Evolutionary conservation across 2,329 filamentous ascomycete genomes (phyloP), one percentile per base, ranked within the genome.

Genomic region (Colletotrichum magnum): DNA sequence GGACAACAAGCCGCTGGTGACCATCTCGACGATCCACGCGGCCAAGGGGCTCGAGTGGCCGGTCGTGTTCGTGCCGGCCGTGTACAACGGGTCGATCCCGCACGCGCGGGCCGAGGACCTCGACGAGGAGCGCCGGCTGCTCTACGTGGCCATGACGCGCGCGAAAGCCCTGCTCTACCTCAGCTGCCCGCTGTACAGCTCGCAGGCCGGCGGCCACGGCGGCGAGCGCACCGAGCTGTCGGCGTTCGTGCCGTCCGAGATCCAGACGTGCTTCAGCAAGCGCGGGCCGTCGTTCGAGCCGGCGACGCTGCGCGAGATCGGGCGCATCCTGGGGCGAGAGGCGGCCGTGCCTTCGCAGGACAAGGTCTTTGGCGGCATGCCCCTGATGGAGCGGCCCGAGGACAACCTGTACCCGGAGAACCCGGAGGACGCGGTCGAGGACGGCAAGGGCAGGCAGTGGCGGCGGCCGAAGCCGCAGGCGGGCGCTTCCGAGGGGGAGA

Each of bases 1-100:
- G 2, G 84, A 85, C 24, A 86, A 85, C 24, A 86, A 88, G 60
- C 84, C 88, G 2, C 86, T 93, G 73, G 89, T 98, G 21, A 98
- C 95, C 0, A 94, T 99, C 26, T 98, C 94, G 6, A 99, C 95
- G 0, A 98, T 99, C 12, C 95, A 99, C 77, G 94, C 95, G 0
- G 94, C 95, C 3, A 99, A 99, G 79, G 95, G 95, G 3, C 85
- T 99, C 1, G 95, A 99, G 79, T 99, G 96, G 96, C 95, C 95
- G 0, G 87, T 97, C 1, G 94, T 98, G 1, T 98, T 98, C 78
- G 90, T 98, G 16, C 95, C 96, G 6, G 93, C 93, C 1, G 92
- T 94, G 28, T 97, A 97, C 77, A 90, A 94, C 54, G 96, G 95
- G 1, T 95, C 92, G 2, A 97, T 98, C 68, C 95, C 95, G 5